phyloP scores from a whole-genome alignment of 345 rosid genomes.

The Gynandropsis gynandra region DNA sequence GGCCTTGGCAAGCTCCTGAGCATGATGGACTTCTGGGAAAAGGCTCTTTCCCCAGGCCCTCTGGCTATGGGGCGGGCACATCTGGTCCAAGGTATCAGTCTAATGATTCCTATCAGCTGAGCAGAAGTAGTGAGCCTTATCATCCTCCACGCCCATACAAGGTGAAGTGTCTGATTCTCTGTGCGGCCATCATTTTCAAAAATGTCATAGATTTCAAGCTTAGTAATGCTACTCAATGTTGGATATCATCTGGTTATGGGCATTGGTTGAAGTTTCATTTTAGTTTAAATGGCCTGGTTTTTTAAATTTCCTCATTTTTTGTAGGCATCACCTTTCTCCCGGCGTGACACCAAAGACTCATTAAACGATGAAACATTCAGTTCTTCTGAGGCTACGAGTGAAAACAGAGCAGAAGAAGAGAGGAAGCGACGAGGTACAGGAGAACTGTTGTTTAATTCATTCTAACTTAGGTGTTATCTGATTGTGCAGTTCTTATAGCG shows the following conservation, averaged over 20 bases:
- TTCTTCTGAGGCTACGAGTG: constrained; percentile 62
- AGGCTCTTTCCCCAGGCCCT: constrained; percentile 82
- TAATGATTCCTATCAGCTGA: constrained; percentile 58
- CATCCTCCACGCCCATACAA: constrained; percentile 95
- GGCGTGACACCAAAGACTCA: constrained; percentile 68
- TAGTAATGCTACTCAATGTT: constrained; percentile 16
- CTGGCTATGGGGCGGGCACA: constrained; percentile 57
- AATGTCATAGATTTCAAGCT: constrained; percentile 4
- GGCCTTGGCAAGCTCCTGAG: constrained; percentile 76
- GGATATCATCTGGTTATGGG: constrained; percentile 13
- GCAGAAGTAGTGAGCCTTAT: constrained; percentile 70
- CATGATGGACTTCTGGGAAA: constrained; percentile 98
- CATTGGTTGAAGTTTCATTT: constrained; percentile 8
- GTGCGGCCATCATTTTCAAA: constrained; percentile 12
- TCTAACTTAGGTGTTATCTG: constrained; percentile 11
- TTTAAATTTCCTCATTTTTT: constrained; percentile 23
- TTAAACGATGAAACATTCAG: constrained; percentile 92
- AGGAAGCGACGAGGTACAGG: constrained; percentile 81
- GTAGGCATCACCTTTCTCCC: constrained; percentile 65
- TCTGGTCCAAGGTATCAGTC: constrained; percentile 53
- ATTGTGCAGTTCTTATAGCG: constrained; percentile 15
- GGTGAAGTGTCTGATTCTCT: constrained; percentile 37
- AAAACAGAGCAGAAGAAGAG: constrained; percentile 94
- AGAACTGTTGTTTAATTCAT: constrained; percentile 11
- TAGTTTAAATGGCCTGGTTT: constrained; percentile 1